A percentile compares a stretch with the other conserved stretches of the same genome.
These are phyloP conservation scores for Leishmania amazonensis DNA, from an alignment of 208 protist genomes.

Conservation along the genomic window DNA sequence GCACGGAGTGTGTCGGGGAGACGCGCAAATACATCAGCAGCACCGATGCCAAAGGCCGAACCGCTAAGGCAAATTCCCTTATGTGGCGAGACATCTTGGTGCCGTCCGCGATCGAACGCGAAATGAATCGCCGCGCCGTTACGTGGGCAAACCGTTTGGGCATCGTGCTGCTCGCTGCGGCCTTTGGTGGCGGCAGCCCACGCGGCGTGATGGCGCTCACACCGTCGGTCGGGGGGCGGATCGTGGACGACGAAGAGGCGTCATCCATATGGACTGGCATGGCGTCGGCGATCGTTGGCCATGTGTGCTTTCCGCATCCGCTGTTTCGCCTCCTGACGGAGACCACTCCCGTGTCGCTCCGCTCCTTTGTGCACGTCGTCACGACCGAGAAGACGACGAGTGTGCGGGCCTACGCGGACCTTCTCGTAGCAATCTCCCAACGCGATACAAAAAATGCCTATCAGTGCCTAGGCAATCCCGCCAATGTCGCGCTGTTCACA, in stretches of 20 bases:
- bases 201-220: constrained; percentile 5
- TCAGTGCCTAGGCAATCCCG: constrained; percentile 8
- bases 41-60: not conserved
- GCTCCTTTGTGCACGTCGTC: not conserved
- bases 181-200: constrained; percentile 32
- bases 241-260: not conserved
- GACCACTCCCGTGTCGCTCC: constrained; percentile 19
- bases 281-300: constrained; percentile 8
- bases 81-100: constrained; percentile 12
- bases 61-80: not conserved
- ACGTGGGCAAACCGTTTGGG: constrained; percentile 27
- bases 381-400: not conserved
- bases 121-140: constrained; percentile 5
- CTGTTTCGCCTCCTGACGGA: constrained; percentile 14
- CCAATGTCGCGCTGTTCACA: constrained; percentile 6
- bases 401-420: constrained; percentile 3
- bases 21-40: not conserved
- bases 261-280: constrained; percentile 17
- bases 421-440: constrained; percentile 28
- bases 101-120: constrained; percentile 1
- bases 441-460: constrained; percentile 18
- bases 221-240: not conserved
- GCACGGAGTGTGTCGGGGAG: constrained; percentile 8
- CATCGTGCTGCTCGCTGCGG: constrained; percentile 24
- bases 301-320: constrained; percentile 28